phyloP scores from a whole-genome alignment of 148 eudicot genomes.

The Fagopyrum homotropicum region DNA sequence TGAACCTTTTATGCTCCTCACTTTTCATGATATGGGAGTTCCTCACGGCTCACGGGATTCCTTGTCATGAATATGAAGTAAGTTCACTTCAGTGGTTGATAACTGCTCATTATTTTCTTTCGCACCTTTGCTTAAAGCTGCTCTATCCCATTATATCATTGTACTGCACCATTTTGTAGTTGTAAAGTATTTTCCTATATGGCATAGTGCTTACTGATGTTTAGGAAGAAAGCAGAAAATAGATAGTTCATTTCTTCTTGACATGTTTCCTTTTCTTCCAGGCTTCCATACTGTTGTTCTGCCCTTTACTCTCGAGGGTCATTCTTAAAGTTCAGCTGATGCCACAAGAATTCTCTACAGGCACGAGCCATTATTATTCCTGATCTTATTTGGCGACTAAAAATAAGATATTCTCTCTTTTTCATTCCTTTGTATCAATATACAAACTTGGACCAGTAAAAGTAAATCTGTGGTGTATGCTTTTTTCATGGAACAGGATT shows the following conservation, averaged over 20 bases:
- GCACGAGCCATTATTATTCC: slow-evolving; percentile 17
- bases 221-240: background rate
- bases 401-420: background rate
- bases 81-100: background rate
- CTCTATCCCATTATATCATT: background rate
- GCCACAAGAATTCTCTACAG: slow-evolving; percentile 44
- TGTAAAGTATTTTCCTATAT: background rate
- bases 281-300: slow-evolving; percentile 29
- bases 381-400: background rate
- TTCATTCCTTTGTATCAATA: background rate
- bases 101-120: background rate
- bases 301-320: slow-evolving; percentile 33
- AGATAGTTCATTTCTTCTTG: background rate
- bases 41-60: too few species aligned
- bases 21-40: too few species aligned
- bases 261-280: slow-evolving; percentile 14
- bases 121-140: background rate
- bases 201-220: slow-evolving; percentile 7
- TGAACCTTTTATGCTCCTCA: too few species aligned
- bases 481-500: slow-evolving; percentile 23
- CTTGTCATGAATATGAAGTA: background rate
- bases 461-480: background rate
- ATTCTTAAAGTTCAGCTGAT: slow-evolving; percentile 31
- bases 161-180: background rate
- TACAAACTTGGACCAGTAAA: background rate